Evolutionary conservation across 805 yeast genomes (phyloP).

Genomic region (Cyberlindnera suaveolens): DNA sequence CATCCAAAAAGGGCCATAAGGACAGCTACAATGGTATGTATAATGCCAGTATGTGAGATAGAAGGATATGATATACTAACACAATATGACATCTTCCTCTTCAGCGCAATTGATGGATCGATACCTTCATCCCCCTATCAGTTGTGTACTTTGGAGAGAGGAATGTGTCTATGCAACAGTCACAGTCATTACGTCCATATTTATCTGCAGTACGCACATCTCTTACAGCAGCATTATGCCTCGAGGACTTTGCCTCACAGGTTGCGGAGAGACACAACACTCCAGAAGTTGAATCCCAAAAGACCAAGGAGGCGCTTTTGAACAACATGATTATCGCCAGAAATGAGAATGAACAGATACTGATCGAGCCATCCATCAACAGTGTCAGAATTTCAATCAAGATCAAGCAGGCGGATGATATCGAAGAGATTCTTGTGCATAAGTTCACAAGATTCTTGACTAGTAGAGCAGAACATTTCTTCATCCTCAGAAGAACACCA

Average conservation of each 20-base stretch:
- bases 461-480: conserved; percentile 91
- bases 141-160: neutral
- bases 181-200: conserved; percentile 95
- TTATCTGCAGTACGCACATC: conserved; percentile 90
- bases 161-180: conserved; percentile 36
- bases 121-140: neutral
- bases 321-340: conserved; percentile 88
- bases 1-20: too few species aligned
- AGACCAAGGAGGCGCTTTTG: conserved; percentile 76
- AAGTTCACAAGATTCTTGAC: conserved; percentile 91
- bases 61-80: too few species aligned
- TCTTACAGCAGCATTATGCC: conserved; percentile 85
- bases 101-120: too few species aligned
- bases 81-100: too few species aligned
- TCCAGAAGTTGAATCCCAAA: conserved; percentile 89
- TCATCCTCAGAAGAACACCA: conserved; percentile 86
- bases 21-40: too few species aligned
- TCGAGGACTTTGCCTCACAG: conserved; percentile 92
- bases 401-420: conserved; percentile 96
- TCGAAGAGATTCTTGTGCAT: conserved; percentile 89
- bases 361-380: conserved; percentile 92
- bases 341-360: conserved; percentile 86
- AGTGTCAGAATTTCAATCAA: conserved; percentile 86
- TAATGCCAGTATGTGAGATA: too few species aligned
- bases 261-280: conserved; percentile 94